phyloP scores from a whole-genome alignment of 805 yeast species.

The Kodamaea neixiangensis region DNA sequence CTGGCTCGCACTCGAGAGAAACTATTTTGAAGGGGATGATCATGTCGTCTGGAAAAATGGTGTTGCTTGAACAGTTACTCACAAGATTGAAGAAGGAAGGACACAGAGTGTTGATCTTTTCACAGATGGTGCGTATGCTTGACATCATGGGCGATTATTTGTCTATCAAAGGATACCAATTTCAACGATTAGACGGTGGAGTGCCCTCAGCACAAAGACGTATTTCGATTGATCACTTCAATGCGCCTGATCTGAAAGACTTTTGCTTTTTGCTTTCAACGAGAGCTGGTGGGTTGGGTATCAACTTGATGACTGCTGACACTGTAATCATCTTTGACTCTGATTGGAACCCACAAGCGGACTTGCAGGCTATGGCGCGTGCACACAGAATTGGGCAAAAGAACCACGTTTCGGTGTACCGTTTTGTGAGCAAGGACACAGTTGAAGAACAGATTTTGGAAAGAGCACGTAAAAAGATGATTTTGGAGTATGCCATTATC shows the following conservation, averaged over 20 bases:
- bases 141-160: constrained; percentile 94
- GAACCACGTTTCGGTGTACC: constrained; percentile 94
- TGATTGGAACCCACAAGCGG: constrained; percentile 99
- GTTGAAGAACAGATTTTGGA: constrained; percentile 97
- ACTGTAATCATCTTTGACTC: constrained; percentile 97
- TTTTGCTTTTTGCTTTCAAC: constrained; percentile 89
- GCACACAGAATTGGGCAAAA: constrained; percentile 99
- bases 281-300: constrained; percentile 98
- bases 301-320: constrained; percentile 98
- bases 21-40: constrained; percentile 84
- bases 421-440: constrained; percentile 97
- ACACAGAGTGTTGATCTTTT: constrained; percentile 90
- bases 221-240: constrained; percentile 93
- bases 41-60: constrained; percentile 99
- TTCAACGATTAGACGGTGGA: constrained; percentile 96
- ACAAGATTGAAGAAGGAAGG: constrained; percentile 88
- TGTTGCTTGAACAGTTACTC: constrained; percentile 82
- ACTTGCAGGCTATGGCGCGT: constrained; percentile 98
- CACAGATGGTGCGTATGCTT: constrained; percentile 96
- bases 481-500: constrained; percentile 94
- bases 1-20: constrained; percentile 68
- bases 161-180: constrained; percentile 80
- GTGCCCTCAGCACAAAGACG: constrained; percentile 92
- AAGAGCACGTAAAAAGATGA: constrained; percentile 97
- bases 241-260: constrained; percentile 90